Percentiles rank a stretch among this genome's conserved stretches.
Evolutionary conservation across 1,284 basidiomycete species (phyloP).

Genomic region (Sanghuangporus baumii): DNA sequence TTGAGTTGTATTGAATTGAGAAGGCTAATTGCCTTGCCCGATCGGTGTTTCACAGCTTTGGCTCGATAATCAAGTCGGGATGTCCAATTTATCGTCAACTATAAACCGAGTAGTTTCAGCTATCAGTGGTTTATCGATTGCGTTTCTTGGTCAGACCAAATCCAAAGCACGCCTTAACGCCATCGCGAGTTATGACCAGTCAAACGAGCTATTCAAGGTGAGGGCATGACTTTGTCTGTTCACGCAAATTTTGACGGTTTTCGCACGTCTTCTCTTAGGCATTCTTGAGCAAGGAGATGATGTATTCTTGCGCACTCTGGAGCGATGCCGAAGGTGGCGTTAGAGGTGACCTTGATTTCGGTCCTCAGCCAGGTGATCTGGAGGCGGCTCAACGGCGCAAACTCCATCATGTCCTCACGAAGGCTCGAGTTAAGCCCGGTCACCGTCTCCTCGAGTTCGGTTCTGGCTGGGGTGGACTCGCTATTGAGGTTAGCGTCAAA

Average conservation of each 20-base stretch:
- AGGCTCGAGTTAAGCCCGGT: conserved; percentile 71
- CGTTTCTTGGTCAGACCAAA: conserved; percentile 75
- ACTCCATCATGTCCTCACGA: conserved; percentile 70
- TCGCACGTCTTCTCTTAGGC: conserved; percentile 36
- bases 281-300: conserved; percentile 87
- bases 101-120: conserved; percentile 62
- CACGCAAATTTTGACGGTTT: not conserved
- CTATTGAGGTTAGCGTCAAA: conserved; percentile 67
- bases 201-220: conserved; percentile 75
- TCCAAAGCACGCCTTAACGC: conserved; percentile 78
- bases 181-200: conserved; percentile 87
- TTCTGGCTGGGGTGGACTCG: conserved; percentile 88
- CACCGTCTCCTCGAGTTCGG: conserved; percentile 86
- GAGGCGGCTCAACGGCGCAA: conserved; percentile 81
- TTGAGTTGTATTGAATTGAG: conserved; percentile 6
- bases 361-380: conserved; percentile 56
- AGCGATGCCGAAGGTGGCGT: conserved; percentile 65
- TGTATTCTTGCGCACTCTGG: conserved; percentile 88
- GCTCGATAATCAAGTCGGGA: conserved; percentile 73
- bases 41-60: conserved; percentile 51
- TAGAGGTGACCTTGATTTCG: conserved; percentile 53
- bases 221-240: conserved; percentile 16
- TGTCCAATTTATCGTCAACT: conserved; percentile 62
- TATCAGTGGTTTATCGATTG: conserved; percentile 70
- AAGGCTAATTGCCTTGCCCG: conserved; percentile 14